Evolutionary conservation across 345 rosid genomes (phyloP).

Genomic region (Citrus hindsii): DNA sequence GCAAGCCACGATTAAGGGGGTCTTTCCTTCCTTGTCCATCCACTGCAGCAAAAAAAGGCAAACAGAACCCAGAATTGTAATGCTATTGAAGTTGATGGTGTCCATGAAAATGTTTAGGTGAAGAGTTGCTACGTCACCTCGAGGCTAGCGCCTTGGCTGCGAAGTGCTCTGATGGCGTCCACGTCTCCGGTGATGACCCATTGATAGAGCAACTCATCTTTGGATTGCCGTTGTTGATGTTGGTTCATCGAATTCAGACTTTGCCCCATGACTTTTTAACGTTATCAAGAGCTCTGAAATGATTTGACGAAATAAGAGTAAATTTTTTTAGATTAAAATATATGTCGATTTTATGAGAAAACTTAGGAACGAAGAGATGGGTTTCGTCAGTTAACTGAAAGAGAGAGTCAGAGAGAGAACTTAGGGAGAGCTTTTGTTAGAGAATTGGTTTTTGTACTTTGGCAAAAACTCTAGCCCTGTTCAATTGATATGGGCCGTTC

Average conservation of each 20-base stretch:
- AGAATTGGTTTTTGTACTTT: background rate
- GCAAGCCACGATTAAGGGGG: slow-evolving; percentile 44
- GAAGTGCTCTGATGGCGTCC: slow-evolving; percentile 31
- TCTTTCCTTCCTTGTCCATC: slow-evolving; percentile 46
- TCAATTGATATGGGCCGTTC: background rate
- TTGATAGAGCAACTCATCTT: slow-evolving; percentile 36
- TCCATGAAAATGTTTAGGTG: background rate
- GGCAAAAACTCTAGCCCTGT: background rate
- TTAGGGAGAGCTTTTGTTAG: background rate
- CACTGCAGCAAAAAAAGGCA: slow-evolving; percentile 26
- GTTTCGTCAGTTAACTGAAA: background rate
- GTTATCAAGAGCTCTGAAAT: background rate
- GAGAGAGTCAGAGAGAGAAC: background rate
- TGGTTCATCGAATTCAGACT: slow-evolving; percentile 27
- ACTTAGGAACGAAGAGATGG: background rate
- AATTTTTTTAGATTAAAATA: background rate
- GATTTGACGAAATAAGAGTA: background rate
- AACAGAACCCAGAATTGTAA: background rate
- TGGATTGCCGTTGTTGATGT: slow-evolving; percentile 18
- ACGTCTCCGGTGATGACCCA: slow-evolving; percentile 29
- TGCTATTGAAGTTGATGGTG: background rate
- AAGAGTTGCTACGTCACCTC: slow-evolving; percentile 25
- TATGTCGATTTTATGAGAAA: background rate
- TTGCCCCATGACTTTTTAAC: slow-evolving; percentile 31
- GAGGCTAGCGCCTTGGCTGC: slow-evolving; percentile 34